Percentiles rank a stretch among this genome's conserved stretches.
phyloP scores from a whole-genome alignment of 306 rosid genomes.

The Pyrus bretschneideri region DNA sequence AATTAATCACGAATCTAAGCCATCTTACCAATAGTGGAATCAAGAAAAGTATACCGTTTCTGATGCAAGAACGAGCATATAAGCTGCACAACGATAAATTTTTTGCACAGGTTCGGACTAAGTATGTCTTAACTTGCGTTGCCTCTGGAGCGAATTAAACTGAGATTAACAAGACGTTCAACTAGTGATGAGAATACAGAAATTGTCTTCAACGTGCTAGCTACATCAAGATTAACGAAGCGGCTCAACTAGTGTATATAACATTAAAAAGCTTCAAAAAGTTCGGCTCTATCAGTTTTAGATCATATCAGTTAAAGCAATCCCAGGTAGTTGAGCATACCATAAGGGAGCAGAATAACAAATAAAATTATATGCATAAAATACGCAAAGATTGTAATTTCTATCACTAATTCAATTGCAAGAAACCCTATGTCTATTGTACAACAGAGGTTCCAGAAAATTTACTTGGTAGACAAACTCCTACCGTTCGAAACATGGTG shows the following conservation, averaged over 20 bases:
- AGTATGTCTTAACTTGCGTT: neutral
- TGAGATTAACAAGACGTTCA: neutral
- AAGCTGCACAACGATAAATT: neutral
- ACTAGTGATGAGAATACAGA: neutral
- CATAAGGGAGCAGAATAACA: neutral
- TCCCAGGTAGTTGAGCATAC: neutral
- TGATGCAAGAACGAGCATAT: neutral
- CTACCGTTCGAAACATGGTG: neutral
- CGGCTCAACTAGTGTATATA: neutral
- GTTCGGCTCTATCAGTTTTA: neutral
- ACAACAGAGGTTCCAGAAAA: neutral
- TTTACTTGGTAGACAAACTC: neutral
- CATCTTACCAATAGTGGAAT: neutral
- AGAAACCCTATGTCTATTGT: neutral
- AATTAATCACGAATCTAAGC: neutral
- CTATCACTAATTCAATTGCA: neutral
- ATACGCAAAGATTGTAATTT: neutral
- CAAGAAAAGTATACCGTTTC: neutral
- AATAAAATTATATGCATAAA: neutral
- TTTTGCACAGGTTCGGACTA: neutral
- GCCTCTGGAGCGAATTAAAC: neutral
- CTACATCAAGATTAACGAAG: neutral
- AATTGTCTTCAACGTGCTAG: neutral
- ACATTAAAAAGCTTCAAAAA: neutral
- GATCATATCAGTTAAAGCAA: neutral